A percentile compares a stretch with the other conserved stretches of the same genome.
Evolutionary conservation across 352 stramenopile genomes (phyloP).

Genomic region (Nothophytophthora sp.): DNA sequence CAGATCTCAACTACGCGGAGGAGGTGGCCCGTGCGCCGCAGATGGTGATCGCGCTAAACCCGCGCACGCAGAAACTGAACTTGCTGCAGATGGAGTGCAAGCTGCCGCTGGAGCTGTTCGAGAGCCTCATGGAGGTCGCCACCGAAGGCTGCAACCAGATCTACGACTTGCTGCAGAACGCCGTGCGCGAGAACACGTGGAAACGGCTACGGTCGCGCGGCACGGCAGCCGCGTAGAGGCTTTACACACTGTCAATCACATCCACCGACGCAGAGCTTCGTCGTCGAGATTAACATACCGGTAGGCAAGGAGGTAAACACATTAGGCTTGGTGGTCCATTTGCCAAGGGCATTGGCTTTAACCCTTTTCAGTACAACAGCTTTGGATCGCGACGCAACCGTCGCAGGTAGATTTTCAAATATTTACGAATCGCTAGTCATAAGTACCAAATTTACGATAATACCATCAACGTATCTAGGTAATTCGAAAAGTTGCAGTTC

Average conservation of each 20-base stretch:
- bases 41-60: conserved; percentile 86
- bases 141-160: conserved; percentile 86
- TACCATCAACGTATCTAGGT: too few species aligned
- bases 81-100: conserved; percentile 92
- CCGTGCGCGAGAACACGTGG: conserved; percentile 86
- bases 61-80: conserved; percentile 86
- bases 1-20: conserved; percentile 92
- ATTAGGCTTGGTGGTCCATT: too few species aligned
- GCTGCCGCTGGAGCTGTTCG: conserved; percentile 86
- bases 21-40: conserved; percentile 87
- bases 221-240: conserved; percentile 35
- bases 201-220: conserved; percentile 67
- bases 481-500: too few species aligned
- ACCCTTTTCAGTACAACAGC: not conserved
- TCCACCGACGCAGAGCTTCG: too few species aligned
- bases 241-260: conserved; percentile 1
- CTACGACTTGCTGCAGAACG: conserved; percentile 83
- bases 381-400: too few species aligned
- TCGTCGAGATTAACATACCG: too few species aligned
- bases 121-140: conserved; percentile 80
- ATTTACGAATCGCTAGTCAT: too few species aligned
- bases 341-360: not conserved
- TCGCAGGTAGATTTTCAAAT: too few species aligned
- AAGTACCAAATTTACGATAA: too few species aligned
- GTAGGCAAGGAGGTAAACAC: too few species aligned